These are phyloP conservation scores for Phaffomyces antillensis DNA, from an alignment of 805 yeast genomes.

Conservation along the genomic window DNA sequence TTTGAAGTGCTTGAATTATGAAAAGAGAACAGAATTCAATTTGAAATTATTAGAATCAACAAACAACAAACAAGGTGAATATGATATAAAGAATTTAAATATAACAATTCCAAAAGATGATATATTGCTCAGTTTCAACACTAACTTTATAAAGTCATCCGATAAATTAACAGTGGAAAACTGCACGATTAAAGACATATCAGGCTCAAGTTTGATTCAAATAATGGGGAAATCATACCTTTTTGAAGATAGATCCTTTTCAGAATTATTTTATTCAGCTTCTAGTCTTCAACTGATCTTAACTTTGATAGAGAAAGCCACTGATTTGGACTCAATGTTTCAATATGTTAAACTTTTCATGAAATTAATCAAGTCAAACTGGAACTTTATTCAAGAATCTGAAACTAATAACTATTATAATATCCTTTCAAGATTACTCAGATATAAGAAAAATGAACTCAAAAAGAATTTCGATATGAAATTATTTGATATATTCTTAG, in stretches of 20 bases:
- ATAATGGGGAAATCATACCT: slow-evolving; percentile 10
- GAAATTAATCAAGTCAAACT: slow-evolving; percentile 35
- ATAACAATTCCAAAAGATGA: slow-evolving; percentile 13
- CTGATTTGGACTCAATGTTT: slow-evolving; percentile 27
- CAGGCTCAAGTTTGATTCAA: neutral
- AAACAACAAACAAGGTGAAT: slow-evolving; percentile 14
- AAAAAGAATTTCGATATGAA: slow-evolving; percentile 28
- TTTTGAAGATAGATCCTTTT: slow-evolving; percentile 4
- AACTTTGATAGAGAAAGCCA: slow-evolving; percentile 38
- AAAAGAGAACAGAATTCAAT: slow-evolving; percentile 30
- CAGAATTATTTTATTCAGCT: slow-evolving; percentile 24
- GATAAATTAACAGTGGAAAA: neutral
- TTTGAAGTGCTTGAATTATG: slow-evolving; percentile 33
- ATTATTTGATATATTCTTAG: slow-evolving; percentile 41
- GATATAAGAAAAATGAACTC: slow-evolving; percentile 31
- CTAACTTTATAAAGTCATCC: slow-evolving; percentile 2
- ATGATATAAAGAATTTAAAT: slow-evolving; percentile 13
- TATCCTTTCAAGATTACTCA: slow-evolving; percentile 45
- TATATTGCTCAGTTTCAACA: slow-evolving; percentile 15
- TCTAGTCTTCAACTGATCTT: slow-evolving; percentile 48
- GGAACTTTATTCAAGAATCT: slow-evolving; percentile 50
- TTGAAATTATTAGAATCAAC: slow-evolving; percentile 28
- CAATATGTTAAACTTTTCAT: slow-evolving; percentile 36
- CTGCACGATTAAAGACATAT: neutral
- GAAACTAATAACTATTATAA: slow-evolving; percentile 57